A percentile compares a stretch with the other conserved stretches of the same genome.
Conservation (phyloP, 2,329 filamentous ascomycete species). For the Claviceps fusiformis region DNA sequence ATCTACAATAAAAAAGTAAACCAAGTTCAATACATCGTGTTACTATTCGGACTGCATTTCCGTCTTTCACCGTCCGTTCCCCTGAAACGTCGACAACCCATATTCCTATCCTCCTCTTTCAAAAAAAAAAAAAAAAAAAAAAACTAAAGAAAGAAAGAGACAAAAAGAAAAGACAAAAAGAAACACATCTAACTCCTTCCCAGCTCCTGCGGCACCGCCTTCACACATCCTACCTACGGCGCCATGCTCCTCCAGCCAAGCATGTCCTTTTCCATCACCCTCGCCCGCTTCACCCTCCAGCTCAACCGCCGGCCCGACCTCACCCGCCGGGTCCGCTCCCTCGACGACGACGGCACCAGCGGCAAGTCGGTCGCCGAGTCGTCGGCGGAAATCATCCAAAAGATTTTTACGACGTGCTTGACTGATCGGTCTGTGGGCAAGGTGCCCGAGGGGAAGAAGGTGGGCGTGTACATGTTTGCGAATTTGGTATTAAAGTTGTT, state of each 20-base stretch:
- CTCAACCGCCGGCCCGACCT: constrained; percentile 71
- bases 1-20: too few relatives aligned
- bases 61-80: too few relatives aligned
- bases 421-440: constrained; percentile 61
- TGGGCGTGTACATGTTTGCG: constrained; percentile 82
- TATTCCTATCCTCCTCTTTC: too few relatives aligned
- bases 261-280: constrained; percentile 65
- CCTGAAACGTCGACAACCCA: too few relatives aligned
- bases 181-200: neutral
- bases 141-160: neutral
- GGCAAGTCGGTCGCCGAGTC: constrained; percentile 72
- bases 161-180: too few relatives aligned
- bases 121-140: too few relatives aligned
- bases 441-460: constrained; percentile 68
- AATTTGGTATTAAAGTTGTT: constrained; percentile 82
- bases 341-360: constrained; percentile 44
- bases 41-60: too few relatives aligned
- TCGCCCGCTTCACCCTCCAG: constrained; percentile 72
- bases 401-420: constrained; percentile 81
- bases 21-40: too few relatives aligned
- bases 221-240: constrained; percentile 67
- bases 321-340: constrained; percentile 48
- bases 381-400: constrained; percentile 77
- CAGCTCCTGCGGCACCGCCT: constrained; percentile 70
- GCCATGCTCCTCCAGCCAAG: constrained; percentile 72